Conservation (phyloP, 345 rosid species). For the Raphanus raphanistrum region DNA sequence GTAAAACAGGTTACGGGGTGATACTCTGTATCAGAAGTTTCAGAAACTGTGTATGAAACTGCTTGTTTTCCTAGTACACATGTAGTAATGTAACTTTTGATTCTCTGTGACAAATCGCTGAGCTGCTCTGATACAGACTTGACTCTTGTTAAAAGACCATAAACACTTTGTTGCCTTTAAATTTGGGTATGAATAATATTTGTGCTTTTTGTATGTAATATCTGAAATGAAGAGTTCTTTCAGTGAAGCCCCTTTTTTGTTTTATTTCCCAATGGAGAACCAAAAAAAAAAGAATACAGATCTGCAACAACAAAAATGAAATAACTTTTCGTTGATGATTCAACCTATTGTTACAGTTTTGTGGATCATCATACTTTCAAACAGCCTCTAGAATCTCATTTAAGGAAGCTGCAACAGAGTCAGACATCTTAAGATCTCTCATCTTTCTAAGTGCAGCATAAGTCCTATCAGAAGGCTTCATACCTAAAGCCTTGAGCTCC, state of each 20-base stretch:
- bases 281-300: neutral
- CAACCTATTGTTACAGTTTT: constrained; percentile 17
- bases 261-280: constrained; percentile 14
- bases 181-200: neutral
- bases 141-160: constrained; percentile 9
- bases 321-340: neutral
- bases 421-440: constrained; percentile 24
- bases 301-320: constrained; percentile 6
- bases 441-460: constrained; percentile 17
- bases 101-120: constrained; percentile 15
- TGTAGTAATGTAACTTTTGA: constrained; percentile 24
- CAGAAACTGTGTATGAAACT: constrained; percentile 10
- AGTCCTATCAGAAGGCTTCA: constrained; percentile 30
- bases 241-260: neutral
- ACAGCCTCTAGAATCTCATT: constrained; percentile 17
- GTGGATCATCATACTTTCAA: constrained; percentile 9
- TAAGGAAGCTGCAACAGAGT: constrained; percentile 17
- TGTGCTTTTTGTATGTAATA: constrained; percentile 8
- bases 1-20: neutral
- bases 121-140: neutral
- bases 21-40: constrained; percentile 1
- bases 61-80: neutral
- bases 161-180: constrained; percentile 12
- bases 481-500: constrained; percentile 29
- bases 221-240: constrained; percentile 11